These are phyloP conservation scores for Vigna mungo DNA, from an alignment of 306 rosid species.

Conservation along the genomic window DNA sequence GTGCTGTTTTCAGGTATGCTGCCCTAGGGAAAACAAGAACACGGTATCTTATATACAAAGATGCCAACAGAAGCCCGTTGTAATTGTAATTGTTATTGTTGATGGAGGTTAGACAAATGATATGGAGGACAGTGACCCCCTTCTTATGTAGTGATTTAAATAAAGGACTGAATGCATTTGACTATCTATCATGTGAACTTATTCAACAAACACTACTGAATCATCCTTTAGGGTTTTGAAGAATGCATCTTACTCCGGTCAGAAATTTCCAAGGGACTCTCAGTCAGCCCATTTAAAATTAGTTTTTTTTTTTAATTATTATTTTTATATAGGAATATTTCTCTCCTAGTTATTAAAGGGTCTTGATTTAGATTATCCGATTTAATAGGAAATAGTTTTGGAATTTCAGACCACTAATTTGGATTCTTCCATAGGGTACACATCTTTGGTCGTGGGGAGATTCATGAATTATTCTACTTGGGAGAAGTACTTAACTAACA, in stretches of 20 bases:
- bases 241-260: neutral
- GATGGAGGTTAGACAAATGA: slow-evolving; percentile 34
- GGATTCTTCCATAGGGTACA: too few relatives aligned
- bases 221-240: neutral
- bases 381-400: too few relatives aligned
- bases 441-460: neutral
- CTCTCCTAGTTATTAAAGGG: too few relatives aligned
- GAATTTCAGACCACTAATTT: too few relatives aligned
- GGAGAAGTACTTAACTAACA: neutral
- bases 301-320: too few relatives aligned
- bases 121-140: slow-evolving; percentile 24
- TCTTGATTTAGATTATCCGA: too few relatives aligned
- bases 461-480: neutral
- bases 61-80: slow-evolving; percentile 78
- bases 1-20: slow-evolving; percentile 76
- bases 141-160: slow-evolving; percentile 23
- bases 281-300: too few relatives aligned
- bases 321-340: too few relatives aligned
- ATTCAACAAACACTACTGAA: neutral
- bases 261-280: too few relatives aligned
- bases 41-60: slow-evolving; percentile 94
- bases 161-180: slow-evolving; percentile 29
- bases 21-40: slow-evolving; percentile 84
- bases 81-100: slow-evolving; percentile 41
- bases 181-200: neutral